Base-by-base conservation (phyloP, 116 monocot genomes). In the Posidonia oceanica region DNA sequence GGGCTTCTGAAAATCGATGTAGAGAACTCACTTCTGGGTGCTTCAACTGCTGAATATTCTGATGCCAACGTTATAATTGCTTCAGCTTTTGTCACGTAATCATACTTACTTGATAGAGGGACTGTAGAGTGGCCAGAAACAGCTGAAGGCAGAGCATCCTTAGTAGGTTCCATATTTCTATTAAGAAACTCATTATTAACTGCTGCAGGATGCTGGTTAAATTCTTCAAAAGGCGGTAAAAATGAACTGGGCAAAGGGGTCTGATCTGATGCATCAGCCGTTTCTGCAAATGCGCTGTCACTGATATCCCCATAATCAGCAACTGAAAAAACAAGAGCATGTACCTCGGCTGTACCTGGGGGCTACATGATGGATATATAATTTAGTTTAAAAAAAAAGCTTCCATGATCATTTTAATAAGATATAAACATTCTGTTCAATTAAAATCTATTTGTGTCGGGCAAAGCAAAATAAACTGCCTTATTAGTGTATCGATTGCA, bases 11-110 rank as follows among this genome's bases (percentile, higher is more conserved):
- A 87, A 74, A 86, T 76, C 53, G 87, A 75, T 10, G 66, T 64
- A 54, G 79, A 69, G 21, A 77, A 59, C 76, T 90, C 93, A 70
- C 54, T 76, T 62, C 63, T 38, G 68, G 84, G 70, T 15, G 78
- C 75, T 22, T 98, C 90, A 69, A 93, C 80, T 41, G 98, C 87
- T 67, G 93, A 87, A 86, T 89, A 98, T 69, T 93, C 93, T 10
- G 93, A 85, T 63, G 93, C 87, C 82, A 90, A 87, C 67, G 87
- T 83, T 76, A 98, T 75, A 71, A 81, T 69, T 39, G 98, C 92
- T 81, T 98, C 98, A 66, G 87, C 83, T 80, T 87, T 93, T 42
- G 72, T 79, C 66, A 93, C 71, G 69, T 85, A 65, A 73, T 83
- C 83, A 80, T 75, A 85, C 75, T 84, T 80, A 42, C 81, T 75